A percentile compares a stretch with the other conserved stretches of the same genome.
These are phyloP conservation scores for Grosmannia huntii DNA, from an alignment of 2,329 filamentous ascomycete species.

Conservation along the genomic window DNA sequence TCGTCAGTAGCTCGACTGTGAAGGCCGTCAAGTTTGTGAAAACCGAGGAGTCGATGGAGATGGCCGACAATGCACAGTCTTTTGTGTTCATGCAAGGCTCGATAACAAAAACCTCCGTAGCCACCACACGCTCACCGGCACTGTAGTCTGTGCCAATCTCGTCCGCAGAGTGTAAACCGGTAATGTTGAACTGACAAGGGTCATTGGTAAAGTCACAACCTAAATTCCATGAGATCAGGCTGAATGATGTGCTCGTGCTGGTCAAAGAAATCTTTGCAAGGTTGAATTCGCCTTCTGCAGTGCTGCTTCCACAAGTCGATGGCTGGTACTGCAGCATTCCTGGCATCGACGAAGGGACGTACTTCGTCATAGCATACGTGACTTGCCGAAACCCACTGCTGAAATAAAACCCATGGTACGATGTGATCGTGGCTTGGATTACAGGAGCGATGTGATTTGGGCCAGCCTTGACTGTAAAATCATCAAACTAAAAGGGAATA, in stretches of 20 bases:
- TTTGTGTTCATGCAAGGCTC: conserved; percentile 17
- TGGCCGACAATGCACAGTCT: conserved; percentile 18
- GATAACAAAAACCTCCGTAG: conserved; percentile 14
- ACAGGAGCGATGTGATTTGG: not conserved
- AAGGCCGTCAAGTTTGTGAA: conserved; percentile 25
- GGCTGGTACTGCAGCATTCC: conserved; percentile 15
- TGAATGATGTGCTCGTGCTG: conserved; percentile 21
- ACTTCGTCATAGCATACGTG: conserved; percentile 11
- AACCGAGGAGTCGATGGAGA: conserved; percentile 13
- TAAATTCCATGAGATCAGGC: conserved; percentile 23
- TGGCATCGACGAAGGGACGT: conserved; percentile 12
- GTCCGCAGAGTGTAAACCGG: conserved; percentile 15
- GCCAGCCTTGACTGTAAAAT: conserved; percentile 4
- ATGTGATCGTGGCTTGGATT: conserved; percentile 9
- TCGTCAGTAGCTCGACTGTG: conserved; percentile 26
- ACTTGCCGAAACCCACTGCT: conserved; percentile 21
- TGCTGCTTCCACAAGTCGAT: conserved; percentile 8
- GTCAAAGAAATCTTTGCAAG: conserved; percentile 15
- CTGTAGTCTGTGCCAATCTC: not conserved
- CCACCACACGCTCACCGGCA: conserved; percentile 15
- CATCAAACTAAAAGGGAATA: conserved; percentile 12
- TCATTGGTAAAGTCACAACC: conserved; percentile 23
- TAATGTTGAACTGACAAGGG: conserved; percentile 24
- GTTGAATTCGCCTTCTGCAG: not conserved
- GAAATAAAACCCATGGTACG: conserved; percentile 20